phyloP scores from a whole-genome alignment of 148 eudicot genomes.

The Vaccinium macrocarpon region DNA sequence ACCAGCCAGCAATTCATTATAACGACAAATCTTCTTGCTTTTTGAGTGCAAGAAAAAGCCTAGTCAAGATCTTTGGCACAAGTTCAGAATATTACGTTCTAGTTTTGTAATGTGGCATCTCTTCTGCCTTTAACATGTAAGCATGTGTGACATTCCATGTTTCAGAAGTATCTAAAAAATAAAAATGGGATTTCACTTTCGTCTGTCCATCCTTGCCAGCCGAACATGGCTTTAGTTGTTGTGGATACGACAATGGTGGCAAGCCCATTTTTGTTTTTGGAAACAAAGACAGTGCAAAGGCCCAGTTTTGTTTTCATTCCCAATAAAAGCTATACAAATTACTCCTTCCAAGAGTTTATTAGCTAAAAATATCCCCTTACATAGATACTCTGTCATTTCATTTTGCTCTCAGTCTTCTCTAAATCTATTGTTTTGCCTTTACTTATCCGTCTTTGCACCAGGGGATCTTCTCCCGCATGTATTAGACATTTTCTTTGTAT shows the following conservation, averaged over 20 bases:
- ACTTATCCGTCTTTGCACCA: too few relatives aligned
- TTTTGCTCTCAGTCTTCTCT: too few relatives aligned
- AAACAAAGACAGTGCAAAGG: not conserved
- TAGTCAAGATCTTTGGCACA: not conserved
- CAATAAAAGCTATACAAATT: not conserved
- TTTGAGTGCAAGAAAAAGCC: not conserved
- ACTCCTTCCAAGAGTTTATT: not conserved
- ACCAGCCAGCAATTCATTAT: not conserved
- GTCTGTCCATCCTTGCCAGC: not conserved
- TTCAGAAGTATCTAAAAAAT: not conserved
- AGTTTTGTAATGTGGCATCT: not conserved
- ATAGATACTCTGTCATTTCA: not conserved
- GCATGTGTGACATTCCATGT: not conserved
- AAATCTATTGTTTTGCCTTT: too few relatives aligned
- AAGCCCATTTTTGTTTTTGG: not conserved
- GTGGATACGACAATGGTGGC: not conserved
- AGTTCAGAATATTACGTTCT: not conserved
- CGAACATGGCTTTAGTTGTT: not conserved
- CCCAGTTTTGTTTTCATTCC: not conserved
- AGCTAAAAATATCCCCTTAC: not conserved
- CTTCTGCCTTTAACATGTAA: not conserved
- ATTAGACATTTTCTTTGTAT: not conserved
- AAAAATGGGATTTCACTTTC: not conserved
- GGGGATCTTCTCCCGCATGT: not conserved
- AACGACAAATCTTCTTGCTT: not conserved